Percentiles rank a stretch among this genome's conserved stretches.
phyloP scores from a whole-genome alignment of 352 stramenopile genomes.

The Pythium aphanidermatum region DNA sequence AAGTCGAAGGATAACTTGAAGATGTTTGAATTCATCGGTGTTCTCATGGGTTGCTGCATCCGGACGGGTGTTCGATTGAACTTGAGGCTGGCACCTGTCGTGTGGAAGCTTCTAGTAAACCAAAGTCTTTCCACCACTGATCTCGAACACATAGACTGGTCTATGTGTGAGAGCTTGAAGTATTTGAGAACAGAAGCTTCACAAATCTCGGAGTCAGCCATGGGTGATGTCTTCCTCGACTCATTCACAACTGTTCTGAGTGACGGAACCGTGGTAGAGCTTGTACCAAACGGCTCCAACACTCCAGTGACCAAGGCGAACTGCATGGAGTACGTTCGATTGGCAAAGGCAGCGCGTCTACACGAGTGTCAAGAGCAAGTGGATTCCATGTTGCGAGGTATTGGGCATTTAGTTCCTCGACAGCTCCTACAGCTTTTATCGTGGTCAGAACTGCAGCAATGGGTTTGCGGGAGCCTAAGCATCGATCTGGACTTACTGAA shows the following conservation, averaged over 20 bases:
- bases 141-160: conserved; percentile 52
- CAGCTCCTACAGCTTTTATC: conserved; percentile 68
- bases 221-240: conserved; percentile 41
- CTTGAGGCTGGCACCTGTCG: conserved; percentile 56
- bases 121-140: conserved; percentile 55
- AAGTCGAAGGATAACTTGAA: conserved; percentile 47
- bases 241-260: conserved; percentile 71
- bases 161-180: conserved; percentile 26
- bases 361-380: conserved; percentile 75
- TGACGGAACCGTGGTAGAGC: conserved; percentile 57
- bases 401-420: conserved; percentile 63
- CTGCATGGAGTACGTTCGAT: conserved; percentile 59
- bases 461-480: conserved; percentile 69
- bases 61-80: conserved; percentile 73
- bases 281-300: conserved; percentile 38
- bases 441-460: conserved; percentile 75
- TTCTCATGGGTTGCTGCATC: conserved; percentile 74
- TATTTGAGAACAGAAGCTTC: conserved; percentile 18
- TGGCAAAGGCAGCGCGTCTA: conserved; percentile 54
- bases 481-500: conserved; percentile 73
- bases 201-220: conserved; percentile 3
- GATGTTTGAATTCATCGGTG: conserved; percentile 75
- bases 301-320: conserved; percentile 62
- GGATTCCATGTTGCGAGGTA: conserved; percentile 61
- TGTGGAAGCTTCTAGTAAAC: conserved; percentile 80